These are phyloP conservation scores for Agaricales sp. DNA, from an alignment of 1,284 basidiomycete species.

Conservation along the genomic window DNA sequence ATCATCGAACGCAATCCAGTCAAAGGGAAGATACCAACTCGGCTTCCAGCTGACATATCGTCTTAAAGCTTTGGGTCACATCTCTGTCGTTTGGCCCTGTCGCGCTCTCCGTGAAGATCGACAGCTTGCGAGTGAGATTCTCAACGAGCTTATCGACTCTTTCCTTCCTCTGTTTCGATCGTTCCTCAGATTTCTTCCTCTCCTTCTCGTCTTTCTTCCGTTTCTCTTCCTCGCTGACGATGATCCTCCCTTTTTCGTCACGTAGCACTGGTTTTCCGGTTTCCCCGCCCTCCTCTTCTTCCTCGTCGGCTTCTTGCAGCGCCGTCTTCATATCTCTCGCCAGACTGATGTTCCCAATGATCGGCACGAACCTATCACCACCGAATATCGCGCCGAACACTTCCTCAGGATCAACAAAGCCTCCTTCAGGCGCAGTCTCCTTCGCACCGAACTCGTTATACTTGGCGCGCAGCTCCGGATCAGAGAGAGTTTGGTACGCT, in stretches of 20 bases:
- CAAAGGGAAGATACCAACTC: slow-evolving; percentile 47
- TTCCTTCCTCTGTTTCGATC: slow-evolving; percentile 71
- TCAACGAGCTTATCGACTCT: slow-evolving; percentile 78
- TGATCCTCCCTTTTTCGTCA: slow-evolving; percentile 60
- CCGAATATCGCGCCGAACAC: slow-evolving; percentile 94
- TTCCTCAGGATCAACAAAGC: slow-evolving; percentile 63
- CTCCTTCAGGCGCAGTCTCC: slow-evolving; percentile 71
- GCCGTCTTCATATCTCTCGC: slow-evolving; percentile 98
- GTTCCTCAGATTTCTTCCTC: slow-evolving; percentile 60
- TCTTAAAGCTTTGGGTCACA: slow-evolving; percentile 59
- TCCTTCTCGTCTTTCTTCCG: slow-evolving; percentile 73
- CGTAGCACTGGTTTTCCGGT: slow-evolving; percentile 25
- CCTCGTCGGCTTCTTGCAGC: slow-evolving; percentile 84
- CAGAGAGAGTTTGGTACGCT: slow-evolving; percentile 85
- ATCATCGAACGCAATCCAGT: slow-evolving; percentile 4
- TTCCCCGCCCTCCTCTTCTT: slow-evolving; percentile 42
- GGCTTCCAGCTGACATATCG: slow-evolving; percentile 76
- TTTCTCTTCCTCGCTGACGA: slow-evolving; percentile 77
- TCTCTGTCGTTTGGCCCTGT: slow-evolving; percentile 64
- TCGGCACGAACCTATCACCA: slow-evolving; percentile 73
- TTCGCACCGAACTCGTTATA: slow-evolving; percentile 90
- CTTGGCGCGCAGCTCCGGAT: slow-evolving; percentile 75
- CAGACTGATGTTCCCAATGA: slow-evolving; percentile 77
- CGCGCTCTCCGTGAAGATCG: slow-evolving; percentile 89
- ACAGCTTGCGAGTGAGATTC: slow-evolving; percentile 79